These are phyloP conservation scores for Ophiostoma populinum DNA, from an alignment of 2,329 filamentous ascomycete genomes.

Conservation along the genomic window DNA sequence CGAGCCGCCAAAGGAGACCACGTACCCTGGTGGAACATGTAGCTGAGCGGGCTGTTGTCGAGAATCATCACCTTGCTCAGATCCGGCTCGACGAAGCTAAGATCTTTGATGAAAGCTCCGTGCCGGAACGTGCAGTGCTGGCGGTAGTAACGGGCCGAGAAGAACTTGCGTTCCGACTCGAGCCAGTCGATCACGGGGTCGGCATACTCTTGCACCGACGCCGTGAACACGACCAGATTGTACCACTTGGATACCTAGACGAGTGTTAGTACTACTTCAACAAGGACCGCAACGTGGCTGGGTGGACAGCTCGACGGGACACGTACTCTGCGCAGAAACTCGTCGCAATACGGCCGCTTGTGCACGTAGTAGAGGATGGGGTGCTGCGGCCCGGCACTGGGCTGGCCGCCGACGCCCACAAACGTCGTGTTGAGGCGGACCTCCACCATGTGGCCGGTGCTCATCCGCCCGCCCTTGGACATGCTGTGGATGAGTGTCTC, in stretches of 20 bases:
- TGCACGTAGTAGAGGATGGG: constrained; percentile 98
- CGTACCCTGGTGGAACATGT: constrained; percentile 94
- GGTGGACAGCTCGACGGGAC: too few relatives aligned
- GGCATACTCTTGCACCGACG: constrained; percentile 94
- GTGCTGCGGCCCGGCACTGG: constrained; percentile 65
- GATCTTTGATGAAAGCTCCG: constrained; percentile 94
- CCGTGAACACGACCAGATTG: constrained; percentile 90
- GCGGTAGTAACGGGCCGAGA: constrained; percentile 81
- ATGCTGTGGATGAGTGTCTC: constrained; percentile 97
- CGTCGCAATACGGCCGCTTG: constrained; percentile 91
- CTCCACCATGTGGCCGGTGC: constrained; percentile 96
- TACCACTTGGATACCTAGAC: constrained; percentile 84
- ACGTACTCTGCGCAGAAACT: constrained; percentile 70
- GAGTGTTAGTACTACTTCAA: too few relatives aligned
- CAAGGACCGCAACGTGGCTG: too few relatives aligned
- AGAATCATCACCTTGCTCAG: constrained; percentile 97
- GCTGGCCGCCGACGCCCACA: constrained; percentile 48
- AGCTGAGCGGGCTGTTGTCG: constrained; percentile 95
- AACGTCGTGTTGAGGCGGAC: constrained; percentile 67
- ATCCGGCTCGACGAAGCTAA: constrained; percentile 90
- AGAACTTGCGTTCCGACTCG: constrained; percentile 91
- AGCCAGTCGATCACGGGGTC: constrained; percentile 98
- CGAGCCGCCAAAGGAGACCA: constrained; percentile 3
- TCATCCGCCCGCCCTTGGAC: constrained; percentile 90
- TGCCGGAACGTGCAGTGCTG: constrained; percentile 95